phyloP scores from a whole-genome alignment of 164 flowering plant species.

The Amborella trichopoda region DNA sequence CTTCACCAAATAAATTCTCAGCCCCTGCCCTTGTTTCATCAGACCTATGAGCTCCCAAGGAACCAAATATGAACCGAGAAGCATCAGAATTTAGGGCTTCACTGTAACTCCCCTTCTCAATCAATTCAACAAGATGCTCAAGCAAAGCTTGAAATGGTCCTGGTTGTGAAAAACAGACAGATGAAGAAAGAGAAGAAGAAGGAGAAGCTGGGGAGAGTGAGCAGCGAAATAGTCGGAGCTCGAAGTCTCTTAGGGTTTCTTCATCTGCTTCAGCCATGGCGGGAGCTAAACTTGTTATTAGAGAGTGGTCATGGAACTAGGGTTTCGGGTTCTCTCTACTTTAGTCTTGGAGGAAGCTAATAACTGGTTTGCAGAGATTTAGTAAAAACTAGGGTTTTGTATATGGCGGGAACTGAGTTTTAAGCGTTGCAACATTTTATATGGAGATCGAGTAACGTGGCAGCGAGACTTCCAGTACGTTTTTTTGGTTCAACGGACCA shows the following conservation, averaged over 20 bases:
- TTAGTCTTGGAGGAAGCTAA: no score
- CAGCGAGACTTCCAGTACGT: no score
- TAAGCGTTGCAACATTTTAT: no score
- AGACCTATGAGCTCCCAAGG: conserved; percentile 11
- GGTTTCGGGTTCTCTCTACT: conserved; percentile 3
- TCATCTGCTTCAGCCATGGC: conserved; percentile 10
- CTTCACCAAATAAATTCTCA: conserved; percentile 32
- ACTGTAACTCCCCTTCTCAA: conserved; percentile 53
- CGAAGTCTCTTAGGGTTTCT: conserved; percentile 30
- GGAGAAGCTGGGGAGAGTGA: conserved; percentile 18
- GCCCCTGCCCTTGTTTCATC: conserved; percentile 28
- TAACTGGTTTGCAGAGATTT: no score
- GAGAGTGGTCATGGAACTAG: not conserved
- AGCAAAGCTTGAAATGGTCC: conserved; percentile 9
- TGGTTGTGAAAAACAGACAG: not conserved
- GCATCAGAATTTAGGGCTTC: conserved; percentile 51
- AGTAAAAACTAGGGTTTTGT: no score
- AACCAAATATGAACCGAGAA: conserved; percentile 17
- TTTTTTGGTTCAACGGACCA: no score
- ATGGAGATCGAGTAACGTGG: no score
- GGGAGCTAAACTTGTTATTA: not conserved
- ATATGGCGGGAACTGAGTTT: no score
- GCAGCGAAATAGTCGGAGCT: conserved; percentile 86
- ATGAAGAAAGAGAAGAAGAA: not conserved
- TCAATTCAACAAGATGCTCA: conserved; percentile 20